A percentile compares a stretch with the other conserved stretches of the same genome.
phyloP scores from a whole-genome alignment of 148 eudicot species.

The Rhododendron henanense region DNA sequence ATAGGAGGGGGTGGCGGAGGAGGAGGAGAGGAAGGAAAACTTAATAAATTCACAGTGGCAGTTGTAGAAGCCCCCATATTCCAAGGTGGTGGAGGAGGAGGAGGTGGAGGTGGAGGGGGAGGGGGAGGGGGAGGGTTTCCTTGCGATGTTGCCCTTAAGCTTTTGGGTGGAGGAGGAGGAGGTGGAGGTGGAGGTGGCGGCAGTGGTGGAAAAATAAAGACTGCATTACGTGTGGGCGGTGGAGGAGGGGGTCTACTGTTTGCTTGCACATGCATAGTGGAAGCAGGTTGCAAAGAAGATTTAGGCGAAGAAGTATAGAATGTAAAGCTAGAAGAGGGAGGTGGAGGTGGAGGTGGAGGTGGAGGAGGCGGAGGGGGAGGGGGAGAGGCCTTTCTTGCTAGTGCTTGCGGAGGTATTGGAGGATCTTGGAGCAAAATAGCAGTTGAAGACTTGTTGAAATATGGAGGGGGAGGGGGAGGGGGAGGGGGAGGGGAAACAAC shows the following conservation, averaged over 20 bases:
- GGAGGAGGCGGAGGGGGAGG: conserved; percentile 33
- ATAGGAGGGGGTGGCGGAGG: conserved; percentile 16
- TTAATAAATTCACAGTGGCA: not conserved
- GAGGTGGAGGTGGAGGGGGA: conserved; percentile 11
- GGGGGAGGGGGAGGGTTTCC: conserved; percentile 21
- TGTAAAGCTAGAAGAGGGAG: conserved; percentile 22
- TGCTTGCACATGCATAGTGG: conserved; percentile 13
- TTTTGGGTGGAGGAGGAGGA: conserved; percentile 25
- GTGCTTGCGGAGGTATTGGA: conserved; percentile 18
- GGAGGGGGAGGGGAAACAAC: conserved; percentile 10
- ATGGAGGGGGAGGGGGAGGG: too few species aligned
- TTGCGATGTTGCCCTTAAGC: not conserved
- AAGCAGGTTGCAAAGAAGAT: conserved; percentile 7
- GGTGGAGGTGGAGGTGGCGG: conserved; percentile 31
- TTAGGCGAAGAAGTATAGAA: conserved; percentile 9
- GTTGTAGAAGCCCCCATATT: not conserved
- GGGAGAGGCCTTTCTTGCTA: conserved; percentile 24
- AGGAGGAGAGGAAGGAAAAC: conserved; percentile 3
- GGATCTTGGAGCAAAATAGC: conserved; percentile 3
- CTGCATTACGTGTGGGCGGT: not conserved
- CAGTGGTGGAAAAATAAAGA: not conserved
- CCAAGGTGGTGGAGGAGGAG: conserved; percentile 5
- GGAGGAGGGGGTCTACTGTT: conserved; percentile 11
- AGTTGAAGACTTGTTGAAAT: conserved; percentile 5
- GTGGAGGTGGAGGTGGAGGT: conserved; percentile 23